Evolutionary conservation across 768 basidiomycete genomes (phyloP).

Genomic region (Calocybe indica): DNA sequence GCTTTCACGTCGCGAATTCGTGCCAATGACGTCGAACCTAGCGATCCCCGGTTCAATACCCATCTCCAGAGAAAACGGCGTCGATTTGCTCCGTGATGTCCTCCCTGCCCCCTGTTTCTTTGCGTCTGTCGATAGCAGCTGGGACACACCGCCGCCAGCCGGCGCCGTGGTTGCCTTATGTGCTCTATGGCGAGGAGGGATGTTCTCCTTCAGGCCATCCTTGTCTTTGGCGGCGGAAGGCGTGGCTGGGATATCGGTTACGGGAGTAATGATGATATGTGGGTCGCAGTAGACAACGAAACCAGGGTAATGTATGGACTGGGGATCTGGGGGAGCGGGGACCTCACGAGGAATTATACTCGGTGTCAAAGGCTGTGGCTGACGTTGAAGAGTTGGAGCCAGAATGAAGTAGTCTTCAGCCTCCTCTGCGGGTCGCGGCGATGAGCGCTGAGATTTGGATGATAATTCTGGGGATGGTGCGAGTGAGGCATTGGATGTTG

Average conservation of each 20-base stretch:
- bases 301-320: conserved; percentile 44
- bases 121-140: conserved; percentile 15
- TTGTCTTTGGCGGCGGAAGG: conserved; percentile 17
- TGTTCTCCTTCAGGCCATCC: conserved; percentile 54
- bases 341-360: conserved; percentile 17
- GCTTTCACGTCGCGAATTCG: no score
- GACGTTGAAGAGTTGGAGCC: no score
- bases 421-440: no score
- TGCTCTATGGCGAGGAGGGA: conserved; percentile 39
- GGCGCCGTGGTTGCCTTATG: conserved; percentile 31
- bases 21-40: background rate
- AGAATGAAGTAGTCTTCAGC: no score
- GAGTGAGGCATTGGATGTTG: no score
- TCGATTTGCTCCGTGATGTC: conserved; percentile 15
- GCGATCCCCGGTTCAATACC: conserved; percentile 2
- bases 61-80: conserved; percentile 20
- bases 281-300: conserved; percentile 12
- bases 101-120: conserved; percentile 15
- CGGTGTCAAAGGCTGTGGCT: background rate
- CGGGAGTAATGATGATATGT: conserved; percentile 6
- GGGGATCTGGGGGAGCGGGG: conserved; percentile 26
- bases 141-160: conserved; percentile 10
- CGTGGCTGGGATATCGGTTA: conserved; percentile 8
- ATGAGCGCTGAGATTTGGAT: no score
- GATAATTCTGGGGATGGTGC: no score